Percentiles rank a stretch among this genome's conserved stretches.
Conservation (phyloP, 768 basidiomycete species). For the Lactarius akahatsu region DNA sequence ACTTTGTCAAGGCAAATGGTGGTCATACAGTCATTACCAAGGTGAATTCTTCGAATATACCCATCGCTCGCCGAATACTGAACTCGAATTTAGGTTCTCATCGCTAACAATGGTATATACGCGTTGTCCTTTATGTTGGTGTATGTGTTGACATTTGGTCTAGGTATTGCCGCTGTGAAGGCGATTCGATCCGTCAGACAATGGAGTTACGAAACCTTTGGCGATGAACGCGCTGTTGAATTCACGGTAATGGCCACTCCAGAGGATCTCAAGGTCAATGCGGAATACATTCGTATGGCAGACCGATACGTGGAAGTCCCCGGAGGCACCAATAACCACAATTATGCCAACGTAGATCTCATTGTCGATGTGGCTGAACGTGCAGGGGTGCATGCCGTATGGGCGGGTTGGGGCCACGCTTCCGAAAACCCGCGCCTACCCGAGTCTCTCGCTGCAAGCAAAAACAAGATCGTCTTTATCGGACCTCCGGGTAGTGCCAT, state of each 20-base stretch:
- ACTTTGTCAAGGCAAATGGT: slow-evolving; percentile 88
- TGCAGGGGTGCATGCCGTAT: slow-evolving; percentile 96
- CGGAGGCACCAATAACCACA: slow-evolving; percentile 98
- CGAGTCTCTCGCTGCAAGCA: slow-evolving; percentile 87
- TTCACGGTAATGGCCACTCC: slow-evolving; percentile 99
- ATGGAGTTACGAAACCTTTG: slow-evolving; percentile 99
- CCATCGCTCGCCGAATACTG: slow-evolving; percentile 1
- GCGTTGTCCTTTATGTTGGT: not conserved
- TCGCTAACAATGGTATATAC: slow-evolving; percentile 89
- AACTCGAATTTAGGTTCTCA: slow-evolving; percentile 71
- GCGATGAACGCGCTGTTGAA: slow-evolving; percentile 91
- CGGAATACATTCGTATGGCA: slow-evolving; percentile 99
- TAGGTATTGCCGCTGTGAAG: slow-evolving; percentile 98
- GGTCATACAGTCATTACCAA: slow-evolving; percentile 99
- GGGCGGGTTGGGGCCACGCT: slow-evolving; percentile 99
- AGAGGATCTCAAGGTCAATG: slow-evolving; percentile 97
- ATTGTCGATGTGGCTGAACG: slow-evolving; percentile 98
- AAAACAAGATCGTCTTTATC: slow-evolving; percentile 97
- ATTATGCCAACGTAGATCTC: slow-evolving; percentile 98
- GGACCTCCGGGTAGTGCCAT: slow-evolving; percentile 98
- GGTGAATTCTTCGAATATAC: slow-evolving; percentile 47
- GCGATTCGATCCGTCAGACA: slow-evolving; percentile 98
- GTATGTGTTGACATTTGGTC: slow-evolving; percentile 25
- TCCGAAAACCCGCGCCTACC: slow-evolving; percentile 98
- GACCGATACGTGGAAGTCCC: slow-evolving; percentile 99